Base-by-base conservation (phyloP, 202 grass and related monocot genomes). In the Carex arenaria region DNA sequence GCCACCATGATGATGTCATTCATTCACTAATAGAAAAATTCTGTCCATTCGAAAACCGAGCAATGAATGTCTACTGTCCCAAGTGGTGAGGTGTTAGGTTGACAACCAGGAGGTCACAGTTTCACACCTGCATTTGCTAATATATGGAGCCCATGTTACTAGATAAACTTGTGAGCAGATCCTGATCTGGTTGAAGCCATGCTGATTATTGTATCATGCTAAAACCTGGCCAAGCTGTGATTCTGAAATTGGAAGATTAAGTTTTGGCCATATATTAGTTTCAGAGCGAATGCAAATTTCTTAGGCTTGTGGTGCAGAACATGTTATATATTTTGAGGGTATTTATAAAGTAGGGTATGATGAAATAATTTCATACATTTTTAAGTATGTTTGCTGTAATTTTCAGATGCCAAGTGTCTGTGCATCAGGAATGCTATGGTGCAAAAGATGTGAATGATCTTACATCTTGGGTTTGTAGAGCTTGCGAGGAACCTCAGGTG, bases 381-480 rank as follows among this genome's bases (percentile, higher is more conserved):
- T 52, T 79, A n/a, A 78, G 13, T 4, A 72, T 87, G 72, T 64
- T 88, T 80, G 19, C 3, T 79, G 76, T 84, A 51, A 65, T 90
- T 70, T 88, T 65, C 84, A 99, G 93, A 85, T 96, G 96, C 51
- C 96, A 99, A 89, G 89, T 99, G 84, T 88, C 88, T 82, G 93
- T 96, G 7, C 96, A 99, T 62, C 96, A 99, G 71, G 96, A 99
- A 84, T 99, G 96, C 88, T 99, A 99, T 77, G 96, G 96, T 67
- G 89, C 88, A 83, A 4, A 67, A 55, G 67, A 81, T 72, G 61
- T 99, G 79, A 82, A 86, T 78, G 89, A 99, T 87, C 89, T 95
- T 38, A 93, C 93, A n/a, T 89, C 85, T 76, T 99, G 96, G 93
- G 89, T 99, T 86, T 99, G 96, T 80, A 89, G 93, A 88, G 88